Evolutionary conservation across 139 green algal genomes (phyloP), one percentile per base, ranked within the genome.

Genomic region (Tetradesmus obliquus): DNA sequence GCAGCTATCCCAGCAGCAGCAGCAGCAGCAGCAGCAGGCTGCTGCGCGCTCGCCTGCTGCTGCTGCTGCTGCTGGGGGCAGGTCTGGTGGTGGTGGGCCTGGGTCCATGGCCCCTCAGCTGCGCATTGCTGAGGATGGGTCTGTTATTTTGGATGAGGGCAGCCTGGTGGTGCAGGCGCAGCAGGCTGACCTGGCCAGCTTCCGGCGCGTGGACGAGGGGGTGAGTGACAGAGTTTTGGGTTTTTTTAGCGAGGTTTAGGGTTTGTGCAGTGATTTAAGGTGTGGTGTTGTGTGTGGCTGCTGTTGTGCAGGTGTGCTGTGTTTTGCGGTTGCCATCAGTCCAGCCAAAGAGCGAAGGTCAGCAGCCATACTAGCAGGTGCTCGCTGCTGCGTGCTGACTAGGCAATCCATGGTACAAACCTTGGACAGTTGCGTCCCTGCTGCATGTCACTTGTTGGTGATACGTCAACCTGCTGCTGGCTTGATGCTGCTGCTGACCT

Each of bases 141-240:
- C 83, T 19, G 80, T 97, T 24, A 92, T 97, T 20, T 80, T 97
- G 5, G 94, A 95, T 79, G 55, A 84, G 51, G 55, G 58, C 20
- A 93, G 74, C 5, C 92, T 97, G 24, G 96, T 93, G 51, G 91
- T 97, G 57, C 91, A 95, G 86, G 96, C 95, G 15, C 95, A 95
- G 91, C 85, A 93, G 55, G 22, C 79, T 3, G 88, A 95, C 62
- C 17, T 91, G 13, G 88, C 84, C 54, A 94, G 58, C 5, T 92
- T 85, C 90, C 62, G n/a, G 71, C n/a, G 83, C 19, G 69, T 88
- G 20, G 79, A 94, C 83, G 91, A 94, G 71, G 84, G 66, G 88
- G 88, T 91, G 22, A 69, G 88, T 51, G 62, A 45, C 32, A 45
- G 32, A 45, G 32, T 45, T 45, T 45, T 45, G 32, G 32, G 32